Base-by-base conservation (phyloP, 192 early-diverging fungal genomes). In the Coemansia sp. region DNA sequence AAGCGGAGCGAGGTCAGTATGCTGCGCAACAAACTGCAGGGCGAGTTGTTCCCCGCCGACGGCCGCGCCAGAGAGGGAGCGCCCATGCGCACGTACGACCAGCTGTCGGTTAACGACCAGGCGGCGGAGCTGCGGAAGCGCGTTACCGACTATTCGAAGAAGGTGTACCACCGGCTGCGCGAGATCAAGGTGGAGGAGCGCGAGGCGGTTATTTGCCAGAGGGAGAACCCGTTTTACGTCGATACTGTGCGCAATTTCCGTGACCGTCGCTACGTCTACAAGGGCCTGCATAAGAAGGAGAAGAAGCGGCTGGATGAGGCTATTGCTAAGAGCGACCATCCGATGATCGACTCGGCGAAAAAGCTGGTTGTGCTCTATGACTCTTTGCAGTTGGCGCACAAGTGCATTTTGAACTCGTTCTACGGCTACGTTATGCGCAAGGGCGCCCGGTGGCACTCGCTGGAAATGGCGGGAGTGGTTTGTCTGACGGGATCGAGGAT, bases 351-450 rank as follows among this genome's bases (percentile, higher is more conserved):
- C 48, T 88, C 93, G 33, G 93, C 91, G 5, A 92, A 92, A 62
- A 96, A 96, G 72, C 88, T 96, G 85, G 92, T 94, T 26, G 91
- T 98, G 33, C 78, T 98, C 20, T 98, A 96, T 66, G 97, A 99
- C 73, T 99, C 97, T 16, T 85, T 99, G 53, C 97, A 99, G 72
- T 73, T 97, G 36, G 97, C 97, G 26, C 97, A 99, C 85, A 99
- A 99, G 85, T 95, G 91, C 76, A 91, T 93, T 79, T 77, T 91
- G 26, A 91, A 92, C 74, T 98, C 95, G 11, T 99, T 97, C 75
- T 99, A 99, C 66, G 97, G 97, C 18, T 99, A 99, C 76, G 97
- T 99, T 12, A 99, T 97, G 97, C 83, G 95, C 62, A 99, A 96
- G 84, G 95, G 95, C 6, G 92, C 95, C 1, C 88, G 97, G 37